Base-by-base conservation (phyloP, 495 filamentous ascomycete genomes). In the Xylaria nigripes region DNA sequence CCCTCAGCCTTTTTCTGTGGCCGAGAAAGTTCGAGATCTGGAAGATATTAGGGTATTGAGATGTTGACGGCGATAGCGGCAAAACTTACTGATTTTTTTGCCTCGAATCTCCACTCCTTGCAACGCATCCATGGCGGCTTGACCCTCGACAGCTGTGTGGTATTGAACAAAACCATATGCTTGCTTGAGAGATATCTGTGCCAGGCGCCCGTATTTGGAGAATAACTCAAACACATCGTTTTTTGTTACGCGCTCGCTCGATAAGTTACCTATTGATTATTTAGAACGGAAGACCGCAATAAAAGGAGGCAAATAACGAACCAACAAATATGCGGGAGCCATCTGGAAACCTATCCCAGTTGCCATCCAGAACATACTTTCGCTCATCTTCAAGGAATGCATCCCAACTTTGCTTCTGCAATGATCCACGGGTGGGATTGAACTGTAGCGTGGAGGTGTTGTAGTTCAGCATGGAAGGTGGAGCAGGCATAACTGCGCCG, bases 81-180 rank as follows among this genome's bases (percentile, higher is more conserved):
- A 40, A 2, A 34, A 84, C 92, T 83, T 79, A 96, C 92, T 89
- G 64, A 98, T 95, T 70, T 87, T 89, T 50, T 90, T 81, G 16
- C 90, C 91, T 64, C 86, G 78, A 6, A 96, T 76, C 21, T 87
- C 73, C 21, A 80, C 79, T 4, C 87, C 89, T 69, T 97, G 88
- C 56, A 95, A 85, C 4, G 72, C 72, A 22, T 86, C 76, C 53
- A 96, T 76, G 13, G 91, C 90, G 24, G 75, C 72, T 54, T 80
- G 74, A 58, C 89, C 93, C 59, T 89, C 84, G 12, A 72, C 72
- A 3, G 81, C 71, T 32, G 90, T 88, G 50, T 95, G 76, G 56
- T 92, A 98, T 65, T 98, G 93, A 38, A 96, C 90, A 62, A 98
- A 98, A 3, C 93, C 93, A 71, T 95, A 98, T 2, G 90, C 90